These are phyloP conservation scores for Daldinia sp. DNA, from an alignment of 2,329 filamentous ascomycete species.

Conservation along the genomic window DNA sequence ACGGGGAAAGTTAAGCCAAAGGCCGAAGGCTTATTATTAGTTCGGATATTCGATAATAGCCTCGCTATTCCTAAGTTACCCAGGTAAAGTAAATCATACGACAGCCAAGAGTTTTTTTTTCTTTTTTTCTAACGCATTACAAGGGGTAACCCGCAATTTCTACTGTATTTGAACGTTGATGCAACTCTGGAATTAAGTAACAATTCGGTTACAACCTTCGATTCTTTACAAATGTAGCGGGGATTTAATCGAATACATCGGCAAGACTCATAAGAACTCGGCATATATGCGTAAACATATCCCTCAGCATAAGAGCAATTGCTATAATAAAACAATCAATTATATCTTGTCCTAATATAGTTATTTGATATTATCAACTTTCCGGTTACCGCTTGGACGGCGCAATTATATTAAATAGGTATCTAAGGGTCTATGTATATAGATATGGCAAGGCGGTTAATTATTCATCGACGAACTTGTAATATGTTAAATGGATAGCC, in stretches of 20 bases:
- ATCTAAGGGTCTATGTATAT: too few relatives aligned
- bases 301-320: background rate
- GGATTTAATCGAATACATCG: background rate
- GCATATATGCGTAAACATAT: background rate
- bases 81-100: background rate
- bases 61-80: background rate
- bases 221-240: background rate
- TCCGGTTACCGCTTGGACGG: background rate
- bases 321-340: background rate
- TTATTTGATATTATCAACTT: background rate
- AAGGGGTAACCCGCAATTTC: background rate
- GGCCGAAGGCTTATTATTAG: background rate
- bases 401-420: background rate
- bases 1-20: background rate
- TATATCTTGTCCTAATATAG: too few relatives aligned
- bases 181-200: background rate
- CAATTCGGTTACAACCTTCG: background rate
- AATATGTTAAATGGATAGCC: background rate
- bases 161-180: conserved; percentile 1
- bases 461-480: background rate
- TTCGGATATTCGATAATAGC: background rate
- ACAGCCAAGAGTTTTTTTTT: background rate
- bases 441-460: background rate
- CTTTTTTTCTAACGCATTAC: background rate
- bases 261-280: background rate